phyloP scores from a whole-genome alignment of 2,329 filamentous ascomycete species.

The Trichophyton schoenleinii region DNA sequence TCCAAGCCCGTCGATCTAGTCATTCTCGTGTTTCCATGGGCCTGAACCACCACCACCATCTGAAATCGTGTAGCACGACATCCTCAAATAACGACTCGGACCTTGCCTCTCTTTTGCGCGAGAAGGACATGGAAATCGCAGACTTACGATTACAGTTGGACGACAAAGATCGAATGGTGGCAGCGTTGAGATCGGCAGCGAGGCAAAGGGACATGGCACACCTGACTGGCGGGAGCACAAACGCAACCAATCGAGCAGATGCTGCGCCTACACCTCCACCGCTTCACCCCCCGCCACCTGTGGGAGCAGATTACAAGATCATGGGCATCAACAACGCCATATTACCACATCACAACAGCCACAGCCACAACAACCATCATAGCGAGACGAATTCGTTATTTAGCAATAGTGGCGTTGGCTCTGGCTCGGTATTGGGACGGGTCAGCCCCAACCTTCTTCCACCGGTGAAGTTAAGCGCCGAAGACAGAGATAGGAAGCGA shows the following conservation, averaged over 20 bases:
- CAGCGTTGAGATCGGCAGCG: slow-evolving; percentile 70
- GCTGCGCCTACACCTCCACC: slow-evolving; percentile 16
- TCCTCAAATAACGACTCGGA: slow-evolving; percentile 72
- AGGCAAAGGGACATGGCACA: slow-evolving; percentile 76
- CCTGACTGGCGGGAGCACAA: slow-evolving; percentile 28
- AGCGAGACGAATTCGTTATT: neutral
- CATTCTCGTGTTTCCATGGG: slow-evolving; percentile 75
- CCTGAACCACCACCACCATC: slow-evolving; percentile 41
- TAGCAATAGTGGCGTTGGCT: slow-evolving; percentile 20
- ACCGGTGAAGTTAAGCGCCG: slow-evolving; percentile 11
- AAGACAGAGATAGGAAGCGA: slow-evolving; percentile 39
- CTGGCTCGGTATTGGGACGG: slow-evolving; percentile 15
- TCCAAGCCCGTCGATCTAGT: slow-evolving; percentile 82
- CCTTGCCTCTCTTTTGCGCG: slow-evolving; percentile 57
- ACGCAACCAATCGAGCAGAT: slow-evolving; percentile 19
- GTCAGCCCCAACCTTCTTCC: slow-evolving; percentile 21
- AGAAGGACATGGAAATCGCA: slow-evolving; percentile 86
- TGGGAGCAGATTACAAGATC: slow-evolving; percentile 4
- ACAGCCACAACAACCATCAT: slow-evolving; percentile 17
- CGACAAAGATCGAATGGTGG: slow-evolving; percentile 89
- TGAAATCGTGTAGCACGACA: slow-evolving; percentile 36
- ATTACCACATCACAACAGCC: slow-evolving; percentile 6
- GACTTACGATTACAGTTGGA: slow-evolving; percentile 81
- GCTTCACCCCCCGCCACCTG: neutral
- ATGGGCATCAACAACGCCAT: slow-evolving; percentile 3